Evolutionary conservation across 2,329 filamentous ascomycete species (phyloP).

Genomic region (Phialophora expanda): DNA sequence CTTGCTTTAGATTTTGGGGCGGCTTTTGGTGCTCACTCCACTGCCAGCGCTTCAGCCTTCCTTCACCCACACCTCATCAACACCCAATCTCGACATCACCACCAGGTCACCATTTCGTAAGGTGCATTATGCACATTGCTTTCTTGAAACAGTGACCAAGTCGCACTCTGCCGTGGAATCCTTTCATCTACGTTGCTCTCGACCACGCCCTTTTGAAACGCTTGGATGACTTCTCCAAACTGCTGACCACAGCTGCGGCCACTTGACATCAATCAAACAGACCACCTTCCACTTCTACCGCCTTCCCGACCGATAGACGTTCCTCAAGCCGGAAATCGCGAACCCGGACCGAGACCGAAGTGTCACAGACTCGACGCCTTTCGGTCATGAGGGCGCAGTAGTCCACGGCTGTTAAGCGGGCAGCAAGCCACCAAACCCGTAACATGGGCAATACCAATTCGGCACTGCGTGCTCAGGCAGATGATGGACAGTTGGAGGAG

Average conservation of each 20-base stretch:
- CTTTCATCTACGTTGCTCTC: slow-evolving; percentile 1
- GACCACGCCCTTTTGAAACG: not conserved
- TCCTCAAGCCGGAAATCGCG: not conserved
- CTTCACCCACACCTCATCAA: slow-evolving; percentile 11
- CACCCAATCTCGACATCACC: slow-evolving; percentile 2
- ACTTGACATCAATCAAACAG: not conserved
- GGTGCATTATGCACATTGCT: not conserved
- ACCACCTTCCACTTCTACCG: not conserved
- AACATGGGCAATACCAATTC: slow-evolving; percentile 35
- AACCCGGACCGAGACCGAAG: not conserved
- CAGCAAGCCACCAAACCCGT: slow-evolving; percentile 13
- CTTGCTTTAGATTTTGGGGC: slow-evolving; percentile 11
- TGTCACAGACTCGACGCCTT: not conserved
- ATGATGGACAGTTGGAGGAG: slow-evolving; percentile 31
- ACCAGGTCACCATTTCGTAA: slow-evolving; percentile 4
- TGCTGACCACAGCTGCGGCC: slow-evolving; percentile 26
- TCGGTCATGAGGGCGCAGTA: slow-evolving; percentile 31
- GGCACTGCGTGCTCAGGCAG: slow-evolving; percentile 15
- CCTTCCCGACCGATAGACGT: not conserved
- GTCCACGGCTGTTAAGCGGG: slow-evolving; percentile 18
- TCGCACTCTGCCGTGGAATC: not conserved
- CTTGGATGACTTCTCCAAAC: slow-evolving; percentile 18
- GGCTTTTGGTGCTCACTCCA: slow-evolving; percentile 5
- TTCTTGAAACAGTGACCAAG: not conserved
- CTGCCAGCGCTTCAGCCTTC: slow-evolving; percentile 23